Evolutionary conservation across 2,329 filamentous ascomycete species (phyloP).

Genomic region (Diaporthe citrichinensis): DNA sequence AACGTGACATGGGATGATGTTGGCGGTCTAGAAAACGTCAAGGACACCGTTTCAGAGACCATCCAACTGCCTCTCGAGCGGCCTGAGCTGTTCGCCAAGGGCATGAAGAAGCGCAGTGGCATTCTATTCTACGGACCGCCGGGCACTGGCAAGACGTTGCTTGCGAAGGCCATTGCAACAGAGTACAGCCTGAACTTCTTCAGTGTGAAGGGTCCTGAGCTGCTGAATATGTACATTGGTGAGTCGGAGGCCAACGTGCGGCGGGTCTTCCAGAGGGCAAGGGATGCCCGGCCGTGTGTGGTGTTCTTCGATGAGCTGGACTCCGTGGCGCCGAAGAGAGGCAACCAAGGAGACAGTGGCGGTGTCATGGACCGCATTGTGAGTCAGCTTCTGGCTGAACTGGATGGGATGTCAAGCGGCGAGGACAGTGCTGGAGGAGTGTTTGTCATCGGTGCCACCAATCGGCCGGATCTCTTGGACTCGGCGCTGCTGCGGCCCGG

Average conservation of each 20-base stretch:
- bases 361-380: slow-evolving; percentile 99
- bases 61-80: slow-evolving; percentile 93
- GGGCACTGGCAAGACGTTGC: slow-evolving; percentile 91
- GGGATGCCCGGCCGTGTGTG: slow-evolving; percentile 88
- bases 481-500: slow-evolving; percentile 90
- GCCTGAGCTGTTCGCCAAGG: slow-evolving; percentile 94
- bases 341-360: slow-evolving; percentile 96
- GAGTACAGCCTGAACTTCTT: slow-evolving; percentile 97
- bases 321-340: slow-evolving; percentile 94
- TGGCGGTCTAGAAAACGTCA: slow-evolving; percentile 91
- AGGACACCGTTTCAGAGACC: slow-evolving; percentile 96
- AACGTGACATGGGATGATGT: slow-evolving; percentile 98
- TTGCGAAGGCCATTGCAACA: slow-evolving; percentile 93
- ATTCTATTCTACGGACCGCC: slow-evolving; percentile 94
- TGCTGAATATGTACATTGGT: slow-evolving; percentile 97
- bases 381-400: slow-evolving; percentile 91
- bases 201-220: slow-evolving; percentile 90
- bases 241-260: slow-evolving; percentile 94
- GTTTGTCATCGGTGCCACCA: slow-evolving; percentile 97
- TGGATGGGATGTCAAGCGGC: slow-evolving; percentile 97
- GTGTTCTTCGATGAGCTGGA: slow-evolving; percentile 96
- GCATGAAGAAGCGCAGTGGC: slow-evolving; percentile 97
- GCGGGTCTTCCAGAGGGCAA: slow-evolving; percentile 87
- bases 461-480: slow-evolving; percentile 92
- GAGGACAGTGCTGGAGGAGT: slow-evolving; percentile 86